Evolutionary conservation across 2,329 filamentous ascomycete species (phyloP), one percentile per base, ranked within the genome.

Genomic region (Plectosphaerella plurivora): DNA sequence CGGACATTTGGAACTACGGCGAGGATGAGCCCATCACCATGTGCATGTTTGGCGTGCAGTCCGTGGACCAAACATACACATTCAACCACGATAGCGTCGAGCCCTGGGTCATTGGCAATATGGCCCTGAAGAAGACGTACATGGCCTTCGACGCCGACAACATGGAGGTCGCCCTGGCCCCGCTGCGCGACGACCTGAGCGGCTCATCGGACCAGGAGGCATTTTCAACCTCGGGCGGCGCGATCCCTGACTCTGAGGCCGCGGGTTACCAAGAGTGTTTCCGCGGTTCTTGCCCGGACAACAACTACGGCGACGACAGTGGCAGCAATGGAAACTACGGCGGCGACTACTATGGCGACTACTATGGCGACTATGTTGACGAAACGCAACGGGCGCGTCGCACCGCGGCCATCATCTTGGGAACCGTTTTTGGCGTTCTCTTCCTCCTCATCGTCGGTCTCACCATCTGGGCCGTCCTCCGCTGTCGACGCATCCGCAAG

Each of bases 101-200:
- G 14, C 45, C 53, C 9, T 61, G 53, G 48, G 59, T 47, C 35
- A 39, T 69, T 2, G 61, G 65, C n/a, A 56, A 55, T 51, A 52
- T 59, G 14, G 39, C 67, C 37, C 53, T 69, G 33, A 63, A 63
- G 36, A 61, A 64, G n/a, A 59, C 56, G 9, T 70, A 70, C 55
- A 57, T 62, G 48, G 66, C 65, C 3, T 68, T 68, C 47, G 67
- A 70, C 53, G 51, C 62, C 10, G 61, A 53, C 44, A 68, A 66
- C 54, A 45, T 53, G n/a, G 64, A 68, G 49, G 51, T 69, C 6
- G 65, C 63, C 33, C 18, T 70, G 9, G 67, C 66, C 2, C 45
- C 45, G 45, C 45, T 47, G 14, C 16, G 5, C 10, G 16, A 18
- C 16, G 41, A 44, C n/a, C 7, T 18, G n/a, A 20, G 41, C 41